phyloP scores from a whole-genome alignment of 148 eudicot species.

The Talinum fruticosum region DNA sequence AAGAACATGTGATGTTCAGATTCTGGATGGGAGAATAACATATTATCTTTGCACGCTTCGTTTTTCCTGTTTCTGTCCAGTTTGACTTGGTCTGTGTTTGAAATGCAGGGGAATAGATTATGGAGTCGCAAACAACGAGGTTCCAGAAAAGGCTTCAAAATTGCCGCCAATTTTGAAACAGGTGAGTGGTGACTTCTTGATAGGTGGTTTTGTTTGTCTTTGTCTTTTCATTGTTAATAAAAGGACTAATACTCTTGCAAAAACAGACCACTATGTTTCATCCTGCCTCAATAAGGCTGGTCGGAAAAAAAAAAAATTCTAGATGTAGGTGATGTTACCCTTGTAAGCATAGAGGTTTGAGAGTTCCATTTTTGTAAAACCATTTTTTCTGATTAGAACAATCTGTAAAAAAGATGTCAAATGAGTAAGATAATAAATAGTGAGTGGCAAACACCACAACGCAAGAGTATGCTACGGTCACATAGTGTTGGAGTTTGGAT shows the following conservation, averaged over 20 bases:
- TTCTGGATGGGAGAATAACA: not conserved
- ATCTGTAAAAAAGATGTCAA: no score
- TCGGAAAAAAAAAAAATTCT: no score
- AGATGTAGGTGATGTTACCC: no score
- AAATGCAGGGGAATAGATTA: slow-evolving; percentile 39
- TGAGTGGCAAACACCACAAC: no score
- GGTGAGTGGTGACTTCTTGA: slow-evolving; percentile 17
- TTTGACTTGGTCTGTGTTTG: slow-evolving; percentile 3
- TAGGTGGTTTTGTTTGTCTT: not conserved
- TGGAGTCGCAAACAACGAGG: slow-evolving; percentile 37
- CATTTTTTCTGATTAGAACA: no score
- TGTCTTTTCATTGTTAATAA: not conserved
- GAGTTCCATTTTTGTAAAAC: no score
- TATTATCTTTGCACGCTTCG: not conserved
- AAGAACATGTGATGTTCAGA: not conserved
- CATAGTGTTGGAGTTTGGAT: no score
- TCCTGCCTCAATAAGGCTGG: no score
- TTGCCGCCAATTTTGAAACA: slow-evolving; percentile 28
- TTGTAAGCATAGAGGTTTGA: no score
- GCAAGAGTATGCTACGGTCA: no score
- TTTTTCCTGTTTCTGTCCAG: not conserved
- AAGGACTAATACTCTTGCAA: not conserved
- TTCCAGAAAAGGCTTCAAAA: slow-evolving; percentile 25
- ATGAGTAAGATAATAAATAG: no score
- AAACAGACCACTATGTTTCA: no score